Evolutionary conservation across 2,329 filamentous ascomycete species (phyloP).

Genomic region (Curvularia hawaiiensis): DNA sequence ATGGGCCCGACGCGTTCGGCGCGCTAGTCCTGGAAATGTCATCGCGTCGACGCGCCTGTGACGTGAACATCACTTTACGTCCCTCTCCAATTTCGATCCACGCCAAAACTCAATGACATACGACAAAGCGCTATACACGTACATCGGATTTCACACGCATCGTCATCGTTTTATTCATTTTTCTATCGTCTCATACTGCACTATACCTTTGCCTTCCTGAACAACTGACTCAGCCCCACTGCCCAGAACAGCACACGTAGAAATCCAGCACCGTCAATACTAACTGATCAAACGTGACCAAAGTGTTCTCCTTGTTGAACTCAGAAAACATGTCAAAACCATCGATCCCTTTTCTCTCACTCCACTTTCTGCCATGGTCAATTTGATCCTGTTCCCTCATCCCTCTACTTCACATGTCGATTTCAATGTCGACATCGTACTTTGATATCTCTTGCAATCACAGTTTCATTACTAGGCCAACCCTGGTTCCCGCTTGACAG

Average conservation of each 20-base stretch:
- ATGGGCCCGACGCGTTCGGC: slow-evolving; percentile 30
- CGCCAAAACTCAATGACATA: background rate
- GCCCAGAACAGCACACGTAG: background rate
- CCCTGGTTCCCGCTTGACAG: background rate
- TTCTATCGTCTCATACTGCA: background rate
- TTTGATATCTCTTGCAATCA: background rate
- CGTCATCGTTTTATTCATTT: background rate
- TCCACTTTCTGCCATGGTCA: background rate
- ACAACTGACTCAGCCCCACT: background rate
- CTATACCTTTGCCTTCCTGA: background rate
- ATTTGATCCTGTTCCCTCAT: background rate
- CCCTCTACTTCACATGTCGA: background rate
- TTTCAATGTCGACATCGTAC: background rate
- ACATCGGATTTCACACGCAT: background rate
- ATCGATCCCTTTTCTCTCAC: background rate
- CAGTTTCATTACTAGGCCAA: background rate
- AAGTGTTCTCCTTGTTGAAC: background rate
- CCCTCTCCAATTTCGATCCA: slow-evolving; percentile 19
- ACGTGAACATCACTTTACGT: slow-evolving; percentile 24
- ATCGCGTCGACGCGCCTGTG: slow-evolving; percentile 23
- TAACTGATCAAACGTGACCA: background rate
- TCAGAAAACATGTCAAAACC: background rate
- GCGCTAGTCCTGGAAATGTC: slow-evolving; percentile 23
- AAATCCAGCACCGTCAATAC: background rate
- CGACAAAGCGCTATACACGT: background rate